A percentile compares a stretch with the other conserved stretches of the same genome.
phyloP scores from a whole-genome alignment of 129 eudicot species.

The Artemisia tridentata region DNA sequence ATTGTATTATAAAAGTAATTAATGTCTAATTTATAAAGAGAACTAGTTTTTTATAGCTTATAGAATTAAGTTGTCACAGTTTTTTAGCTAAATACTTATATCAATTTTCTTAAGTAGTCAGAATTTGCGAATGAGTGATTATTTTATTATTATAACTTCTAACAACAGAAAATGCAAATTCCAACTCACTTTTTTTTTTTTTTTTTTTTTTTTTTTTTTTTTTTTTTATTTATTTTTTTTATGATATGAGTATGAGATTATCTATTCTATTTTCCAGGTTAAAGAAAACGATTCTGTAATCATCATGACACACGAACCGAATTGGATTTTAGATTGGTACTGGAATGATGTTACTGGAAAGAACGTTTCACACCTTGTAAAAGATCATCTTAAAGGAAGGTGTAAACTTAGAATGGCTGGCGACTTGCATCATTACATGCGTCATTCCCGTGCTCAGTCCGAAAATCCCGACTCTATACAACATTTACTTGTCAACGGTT shows the following conservation, averaged over 20 bases:
- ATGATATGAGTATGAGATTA: background rate
- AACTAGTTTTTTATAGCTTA: no score
- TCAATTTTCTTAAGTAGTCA: no score
- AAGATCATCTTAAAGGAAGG: slow-evolving; percentile 82
- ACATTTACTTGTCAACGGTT: slow-evolving; percentile 91
- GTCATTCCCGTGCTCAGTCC: slow-evolving; percentile 77
- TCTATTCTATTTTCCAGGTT: slow-evolving; percentile 48
- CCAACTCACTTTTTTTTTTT: background rate
- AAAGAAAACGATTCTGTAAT: slow-evolving; percentile 85
- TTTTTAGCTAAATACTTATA: no score
- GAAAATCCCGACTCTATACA: slow-evolving; percentile 81
- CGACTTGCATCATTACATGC: slow-evolving; percentile 96
- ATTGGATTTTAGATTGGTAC: slow-evolving; percentile 97
- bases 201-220: background rate
- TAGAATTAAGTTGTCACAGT: no score
- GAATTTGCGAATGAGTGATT: no score
- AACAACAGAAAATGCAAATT: no score
- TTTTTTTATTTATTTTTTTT: background rate
- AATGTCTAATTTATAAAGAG: no score
- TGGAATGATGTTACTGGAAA: slow-evolving; percentile 88
- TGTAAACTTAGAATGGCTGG: slow-evolving; percentile 93
- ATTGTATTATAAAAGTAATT: no score
- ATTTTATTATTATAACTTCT: no score
- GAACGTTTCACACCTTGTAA: slow-evolving; percentile 71
- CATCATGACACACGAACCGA: slow-evolving; percentile 96